Evolutionary conservation across 148 eudicot genomes (phyloP).

Genomic region (Bassia scoparia): DNA sequence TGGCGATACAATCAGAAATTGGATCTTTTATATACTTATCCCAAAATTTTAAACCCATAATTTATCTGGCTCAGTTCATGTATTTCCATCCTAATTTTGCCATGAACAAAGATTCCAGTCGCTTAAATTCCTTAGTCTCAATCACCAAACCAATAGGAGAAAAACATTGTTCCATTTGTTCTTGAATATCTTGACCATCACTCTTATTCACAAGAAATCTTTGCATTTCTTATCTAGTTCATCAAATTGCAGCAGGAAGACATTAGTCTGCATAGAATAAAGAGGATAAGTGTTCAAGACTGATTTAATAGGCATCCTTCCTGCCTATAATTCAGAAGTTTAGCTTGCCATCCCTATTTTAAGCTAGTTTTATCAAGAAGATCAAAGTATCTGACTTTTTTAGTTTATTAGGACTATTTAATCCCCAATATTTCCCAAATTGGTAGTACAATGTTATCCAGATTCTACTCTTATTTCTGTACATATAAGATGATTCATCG

Average conservation of each 20-base stretch:
- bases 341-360: neutral
- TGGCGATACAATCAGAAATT: neutral
- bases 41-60: neutral
- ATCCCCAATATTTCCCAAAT: neutral
- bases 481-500: too few species aligned
- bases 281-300: neutral
- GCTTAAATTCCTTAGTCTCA: neutral
- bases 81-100: neutral
- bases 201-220: neutral
- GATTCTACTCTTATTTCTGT: too few species aligned
- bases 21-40: neutral
- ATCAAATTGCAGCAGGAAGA: neutral
- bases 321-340: slow-evolving; percentile 1
- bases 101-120: neutral
- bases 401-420: neutral
- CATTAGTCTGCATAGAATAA: neutral
- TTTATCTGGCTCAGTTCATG: neutral
- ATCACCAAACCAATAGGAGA: neutral
- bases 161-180: neutral
- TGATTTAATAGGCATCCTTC: neutral
- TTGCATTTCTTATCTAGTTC: neutral
- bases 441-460: neutral
- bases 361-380: too few species aligned
- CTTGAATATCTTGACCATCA: neutral
- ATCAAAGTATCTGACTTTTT: neutral